Base-by-base conservation (phyloP, 352 stramenopile genomes). In the Phytopythium oedochilum region DNA sequence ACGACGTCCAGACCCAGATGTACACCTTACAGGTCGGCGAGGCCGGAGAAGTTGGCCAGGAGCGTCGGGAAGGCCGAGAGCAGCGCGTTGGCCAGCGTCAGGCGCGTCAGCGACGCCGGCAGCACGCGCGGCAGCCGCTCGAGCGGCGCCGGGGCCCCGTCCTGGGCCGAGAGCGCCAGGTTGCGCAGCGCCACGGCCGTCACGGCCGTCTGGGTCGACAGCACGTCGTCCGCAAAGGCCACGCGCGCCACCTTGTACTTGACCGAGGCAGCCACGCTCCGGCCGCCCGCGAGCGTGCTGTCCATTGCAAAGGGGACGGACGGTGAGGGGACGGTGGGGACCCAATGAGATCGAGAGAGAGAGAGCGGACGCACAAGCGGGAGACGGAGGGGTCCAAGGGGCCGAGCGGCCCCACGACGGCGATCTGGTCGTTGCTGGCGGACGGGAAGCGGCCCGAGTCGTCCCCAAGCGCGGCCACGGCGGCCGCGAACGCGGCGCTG, bases 211-310 rank as follows among this genome's bases (percentile, higher is more conserved):
- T 70, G 63, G 23, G 32, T 59, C 6, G 63, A 64, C 20, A 78
- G 64, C 10, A 68, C 57, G 45, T 70, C 59, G 29, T 53, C 39
- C 8, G 25, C 53, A 17, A 78, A 72, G 1, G 52, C 45, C 44
- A 78, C 63, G 22, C 60, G 66, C 6, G 54, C 69, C 47, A 78
- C 69, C 50, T 75, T 73, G 45, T 58, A 65, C 55, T 71, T 70
- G 28, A 70, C 57, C 3, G 68, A 75, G 3, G 40, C 40, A 4
- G 53, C 63, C 3, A 29, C 52, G 32, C 58, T 72, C 3, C 40
- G 36, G 0, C 63, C 69, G 40, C 63, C 64, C 18, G 59, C 55
- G 44, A 75, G 34, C 32, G 22, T 55, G 34, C 47, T 54, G 47
- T 44, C 17, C 17, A 2, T n/a, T n/a, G n/a, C n/a, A n/a, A n/a